Evolutionary conservation across 352 stramenopile genomes (phyloP).

Genomic region (Phytopythium vexans): DNA sequence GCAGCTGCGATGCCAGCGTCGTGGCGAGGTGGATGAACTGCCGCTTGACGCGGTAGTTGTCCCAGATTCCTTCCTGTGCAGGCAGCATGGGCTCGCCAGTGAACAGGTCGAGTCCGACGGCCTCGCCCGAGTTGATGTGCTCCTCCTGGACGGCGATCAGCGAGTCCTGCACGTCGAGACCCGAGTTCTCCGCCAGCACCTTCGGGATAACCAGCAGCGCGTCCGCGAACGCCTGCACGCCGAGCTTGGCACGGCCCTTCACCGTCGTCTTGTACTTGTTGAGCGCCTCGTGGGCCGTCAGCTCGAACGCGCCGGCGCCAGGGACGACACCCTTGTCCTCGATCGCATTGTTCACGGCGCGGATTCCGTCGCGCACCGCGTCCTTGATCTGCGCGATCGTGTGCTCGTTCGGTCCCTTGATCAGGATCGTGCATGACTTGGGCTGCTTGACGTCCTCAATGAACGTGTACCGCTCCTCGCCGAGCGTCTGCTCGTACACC

Average conservation of each 20-base stretch:
- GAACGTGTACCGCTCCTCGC: conserved; percentile 99
- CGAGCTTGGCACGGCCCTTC: conserved; percentile 96
- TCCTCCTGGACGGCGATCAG: conserved; percentile 97
- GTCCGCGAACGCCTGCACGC: conserved; percentile 97
- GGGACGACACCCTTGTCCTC: conserved; percentile 96
- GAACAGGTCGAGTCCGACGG: conserved; percentile 95
- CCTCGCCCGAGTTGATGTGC: conserved; percentile 82
- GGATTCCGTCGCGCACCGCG: conserved; percentile 96
- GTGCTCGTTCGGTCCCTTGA: conserved; percentile 98
- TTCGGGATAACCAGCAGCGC: conserved; percentile 98
- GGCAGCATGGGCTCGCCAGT: conserved; percentile 97
- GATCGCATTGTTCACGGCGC: conserved; percentile 98
- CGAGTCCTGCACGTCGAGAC: conserved; percentile 91
- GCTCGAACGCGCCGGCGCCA: conserved; percentile 96
- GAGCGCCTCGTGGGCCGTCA: conserved; percentile 89
- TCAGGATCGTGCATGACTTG: conserved; percentile 97
- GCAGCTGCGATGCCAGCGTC: conserved; percentile 96
- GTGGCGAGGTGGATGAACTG: conserved; percentile 98
- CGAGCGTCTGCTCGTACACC: conserved; percentile 97
- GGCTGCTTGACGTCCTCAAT: conserved; percentile 97
- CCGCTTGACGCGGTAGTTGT: conserved; percentile 99
- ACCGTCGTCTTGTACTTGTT: conserved; percentile 83
- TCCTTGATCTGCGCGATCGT: conserved; percentile 99
- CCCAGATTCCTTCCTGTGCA: conserved; percentile 96
- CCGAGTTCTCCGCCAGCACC: conserved; percentile 92